Evolutionary conservation across 2,329 filamentous ascomycete genomes (phyloP).

Genomic region (Gyromitra esculenta): DNA sequence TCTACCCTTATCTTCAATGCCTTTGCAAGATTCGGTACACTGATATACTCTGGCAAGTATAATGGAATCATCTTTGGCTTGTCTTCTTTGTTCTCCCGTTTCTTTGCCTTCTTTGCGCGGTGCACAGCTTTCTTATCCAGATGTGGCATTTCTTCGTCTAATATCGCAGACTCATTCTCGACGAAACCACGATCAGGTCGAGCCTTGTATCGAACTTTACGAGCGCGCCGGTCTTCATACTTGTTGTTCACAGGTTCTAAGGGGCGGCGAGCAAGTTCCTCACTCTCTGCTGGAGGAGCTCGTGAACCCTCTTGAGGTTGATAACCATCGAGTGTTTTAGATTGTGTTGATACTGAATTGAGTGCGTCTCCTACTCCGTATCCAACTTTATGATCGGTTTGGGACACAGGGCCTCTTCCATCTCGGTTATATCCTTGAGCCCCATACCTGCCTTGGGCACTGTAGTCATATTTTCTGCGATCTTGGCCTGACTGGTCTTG

Average conservation of each 20-base stretch:
- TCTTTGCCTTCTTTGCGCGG: constrained; percentile 62
- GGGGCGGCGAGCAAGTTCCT: constrained; percentile 8
- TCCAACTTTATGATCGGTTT: background rate
- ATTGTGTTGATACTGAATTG: constrained; percentile 1
- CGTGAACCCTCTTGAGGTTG: constrained; percentile 9
- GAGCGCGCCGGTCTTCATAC: constrained; percentile 42
- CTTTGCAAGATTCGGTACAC: constrained; percentile 80
- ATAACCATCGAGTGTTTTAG: background rate
- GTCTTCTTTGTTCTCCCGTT: constrained; percentile 62
- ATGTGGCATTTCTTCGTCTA: constrained; percentile 57
- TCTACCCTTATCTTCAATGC: constrained; percentile 76
- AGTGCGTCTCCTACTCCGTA: background rate
- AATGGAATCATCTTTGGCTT: constrained; percentile 69
- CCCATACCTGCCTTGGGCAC: constrained; percentile 6
- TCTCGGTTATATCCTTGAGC: background rate
- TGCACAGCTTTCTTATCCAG: constrained; percentile 60
- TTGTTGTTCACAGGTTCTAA: constrained; percentile 24
- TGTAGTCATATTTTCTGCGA: constrained; percentile 8
- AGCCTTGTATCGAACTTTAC: constrained; percentile 34
- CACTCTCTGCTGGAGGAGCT: background rate
- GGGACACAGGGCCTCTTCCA: background rate
- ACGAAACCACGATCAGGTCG: constrained; percentile 44
- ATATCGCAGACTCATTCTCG: constrained; percentile 50
- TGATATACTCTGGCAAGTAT: constrained; percentile 89
- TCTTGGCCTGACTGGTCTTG: constrained; percentile 1